phyloP scores from a whole-genome alignment of 1,284 basidiomycete genomes.

The Wallemia ichthyophaga region DNA sequence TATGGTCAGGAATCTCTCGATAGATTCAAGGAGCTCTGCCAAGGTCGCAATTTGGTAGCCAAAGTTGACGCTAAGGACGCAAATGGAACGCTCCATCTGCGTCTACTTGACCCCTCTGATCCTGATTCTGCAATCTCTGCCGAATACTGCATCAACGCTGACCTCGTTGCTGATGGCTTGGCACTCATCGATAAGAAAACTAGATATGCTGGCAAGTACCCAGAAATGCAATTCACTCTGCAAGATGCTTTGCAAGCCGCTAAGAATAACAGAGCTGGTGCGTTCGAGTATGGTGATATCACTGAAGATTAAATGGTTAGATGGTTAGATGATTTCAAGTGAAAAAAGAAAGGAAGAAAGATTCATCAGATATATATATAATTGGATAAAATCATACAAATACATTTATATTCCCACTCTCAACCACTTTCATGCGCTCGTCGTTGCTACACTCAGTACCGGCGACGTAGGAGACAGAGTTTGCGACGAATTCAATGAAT shows the following conservation, averaged over 20 bases:
- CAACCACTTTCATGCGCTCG: neutral
- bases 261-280: neutral
- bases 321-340: no score
- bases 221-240: neutral
- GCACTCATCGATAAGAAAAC: slow-evolving; percentile 19
- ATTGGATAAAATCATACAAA: neutral
- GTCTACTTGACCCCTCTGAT: slow-evolving; percentile 56
- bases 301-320: neutral
- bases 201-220: neutral
- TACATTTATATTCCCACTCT: neutral
- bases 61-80: slow-evolving; percentile 55
- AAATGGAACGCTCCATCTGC: slow-evolving; percentile 34
- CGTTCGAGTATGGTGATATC: slow-evolving; percentile 1
- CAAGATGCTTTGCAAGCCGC: neutral
- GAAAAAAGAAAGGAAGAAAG: no score
- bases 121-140: slow-evolving; percentile 33
- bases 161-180: slow-evolving; percentile 23
- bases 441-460: neutral
- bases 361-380: no score
- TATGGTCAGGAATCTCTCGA: slow-evolving; percentile 56
- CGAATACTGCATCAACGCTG: slow-evolving; percentile 48
- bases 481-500: neutral
- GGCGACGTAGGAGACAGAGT: neutral
- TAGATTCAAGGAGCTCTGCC: slow-evolving; percentile 45
- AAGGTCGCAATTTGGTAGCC: slow-evolving; percentile 56